phyloP scores from a whole-genome alignment of 768 basidiomycete genomes.

The Leccinum boreale region DNA sequence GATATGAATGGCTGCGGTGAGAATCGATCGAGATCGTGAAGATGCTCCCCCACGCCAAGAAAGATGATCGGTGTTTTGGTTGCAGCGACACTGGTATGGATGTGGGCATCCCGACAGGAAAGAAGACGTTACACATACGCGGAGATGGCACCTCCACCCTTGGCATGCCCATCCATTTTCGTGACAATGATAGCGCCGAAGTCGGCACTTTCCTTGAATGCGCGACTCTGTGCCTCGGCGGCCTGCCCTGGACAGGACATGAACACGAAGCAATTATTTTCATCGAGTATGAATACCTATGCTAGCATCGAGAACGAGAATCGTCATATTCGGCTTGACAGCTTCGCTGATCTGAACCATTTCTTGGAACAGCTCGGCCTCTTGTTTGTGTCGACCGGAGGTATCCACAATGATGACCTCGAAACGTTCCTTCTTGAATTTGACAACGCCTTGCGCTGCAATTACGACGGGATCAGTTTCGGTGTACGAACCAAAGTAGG shows the following conservation, averaged over 20 bases:
- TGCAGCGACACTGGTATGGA: conserved; percentile 77
- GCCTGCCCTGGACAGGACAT: conserved; percentile 69
- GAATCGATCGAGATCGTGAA: conserved; percentile 96
- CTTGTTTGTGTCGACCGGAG: conserved; percentile 95
- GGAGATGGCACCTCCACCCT: conserved; percentile 98
- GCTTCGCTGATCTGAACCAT: conserved; percentile 97
- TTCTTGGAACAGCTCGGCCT: conserved; percentile 93
- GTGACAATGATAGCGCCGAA: conserved; percentile 99
- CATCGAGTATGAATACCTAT: conserved; percentile 55
- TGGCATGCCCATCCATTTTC: conserved; percentile 99
- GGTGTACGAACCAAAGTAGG: conserved; percentile 98
- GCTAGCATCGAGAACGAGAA: conserved; percentile 93
- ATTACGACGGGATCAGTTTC: conserved; percentile 97
- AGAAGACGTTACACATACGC: conserved; percentile 58
- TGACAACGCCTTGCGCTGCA: conserved; percentile 89
- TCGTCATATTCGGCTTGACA: conserved; percentile 94
- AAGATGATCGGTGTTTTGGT: conserved; percentile 99
- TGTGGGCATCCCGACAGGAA: conserved; percentile 1
- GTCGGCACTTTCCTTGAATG: conserved; percentile 96
- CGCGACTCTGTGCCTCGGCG: conserved; percentile 91
- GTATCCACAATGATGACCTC: conserved; percentile 99
- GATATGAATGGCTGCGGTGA: conserved; percentile 96
- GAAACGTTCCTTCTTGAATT: conserved; percentile 98
- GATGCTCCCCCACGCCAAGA: conserved; percentile 94
- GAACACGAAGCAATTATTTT: background rate